phyloP scores from a whole-genome alignment of 192 early-diverging fungal species.

The Umbelopsis vinacea region DNA sequence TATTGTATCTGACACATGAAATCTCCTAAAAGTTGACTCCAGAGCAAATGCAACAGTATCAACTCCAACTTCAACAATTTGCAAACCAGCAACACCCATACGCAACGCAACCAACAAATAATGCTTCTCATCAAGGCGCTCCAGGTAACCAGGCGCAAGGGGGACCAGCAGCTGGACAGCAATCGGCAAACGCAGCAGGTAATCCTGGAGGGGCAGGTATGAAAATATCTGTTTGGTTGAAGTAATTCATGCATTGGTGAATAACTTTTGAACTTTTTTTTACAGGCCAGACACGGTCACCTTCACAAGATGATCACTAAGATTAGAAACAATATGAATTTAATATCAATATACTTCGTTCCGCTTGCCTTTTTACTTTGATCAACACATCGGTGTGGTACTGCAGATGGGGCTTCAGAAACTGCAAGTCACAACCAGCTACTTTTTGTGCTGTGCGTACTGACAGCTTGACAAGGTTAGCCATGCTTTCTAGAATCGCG shows the following conservation, averaged over 20 bases:
- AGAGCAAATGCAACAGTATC: constrained; percentile 48
- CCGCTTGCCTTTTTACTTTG: neutral
- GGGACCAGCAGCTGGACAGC: neutral
- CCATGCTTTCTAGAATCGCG: neutral
- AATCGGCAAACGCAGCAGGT: neutral
- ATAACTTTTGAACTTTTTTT: neutral
- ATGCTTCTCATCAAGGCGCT: neutral
- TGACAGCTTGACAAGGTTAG: neutral
- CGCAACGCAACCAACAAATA: neutral
- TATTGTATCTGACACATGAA: too few relatives aligned
- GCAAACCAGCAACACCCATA: constrained; percentile 30
- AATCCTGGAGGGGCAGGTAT: neutral
- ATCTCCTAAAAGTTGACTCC: constrained; percentile 32
- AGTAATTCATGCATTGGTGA: neutral
- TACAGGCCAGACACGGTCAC: constrained; percentile 3
- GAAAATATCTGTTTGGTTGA: too few relatives aligned
- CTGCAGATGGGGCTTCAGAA: too few relatives aligned
- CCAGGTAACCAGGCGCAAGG: neutral
- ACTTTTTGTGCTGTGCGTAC: too few relatives aligned
- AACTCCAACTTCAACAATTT: constrained; percentile 43
- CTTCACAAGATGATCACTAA: constrained; percentile 15
- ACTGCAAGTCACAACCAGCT: too few relatives aligned
- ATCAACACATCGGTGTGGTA: neutral
- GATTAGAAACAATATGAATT: constrained; percentile 12
- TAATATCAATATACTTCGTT: constrained; percentile 12